Percentiles rank a stretch among this genome's conserved stretches.
Conservation (phyloP, 139 green algal species). For the Picochlorum sp. region DNA sequence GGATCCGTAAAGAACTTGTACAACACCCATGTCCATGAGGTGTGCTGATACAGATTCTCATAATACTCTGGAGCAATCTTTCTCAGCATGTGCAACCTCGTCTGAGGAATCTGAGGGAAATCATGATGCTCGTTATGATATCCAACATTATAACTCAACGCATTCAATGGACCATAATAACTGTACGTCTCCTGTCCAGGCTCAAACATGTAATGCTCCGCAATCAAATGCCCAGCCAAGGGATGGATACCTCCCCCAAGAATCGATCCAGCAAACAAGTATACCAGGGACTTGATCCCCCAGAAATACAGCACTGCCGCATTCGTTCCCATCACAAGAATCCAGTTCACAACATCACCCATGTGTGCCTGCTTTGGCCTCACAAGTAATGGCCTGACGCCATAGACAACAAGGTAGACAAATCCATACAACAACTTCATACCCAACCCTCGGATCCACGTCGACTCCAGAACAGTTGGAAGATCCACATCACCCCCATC, state of each 20-base stretch:
- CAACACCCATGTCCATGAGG: slow-evolving; percentile 53
- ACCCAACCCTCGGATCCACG: slow-evolving; percentile 17
- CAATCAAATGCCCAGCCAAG: slow-evolving; percentile 64
- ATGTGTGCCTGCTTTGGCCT: slow-evolving; percentile 40
- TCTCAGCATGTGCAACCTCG: slow-evolving; percentile 42
- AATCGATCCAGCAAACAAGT: slow-evolving; percentile 43
- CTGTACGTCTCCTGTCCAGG: slow-evolving; percentile 67
- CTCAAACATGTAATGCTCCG: slow-evolving; percentile 67
- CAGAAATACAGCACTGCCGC: slow-evolving; percentile 33
- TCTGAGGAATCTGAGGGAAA: slow-evolving; percentile 67
- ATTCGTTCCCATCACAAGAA: slow-evolving; percentile 37
- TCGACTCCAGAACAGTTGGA: slow-evolving; percentile 38
- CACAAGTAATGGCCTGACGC: slow-evolving; percentile 48
- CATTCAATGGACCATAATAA: slow-evolving; percentile 69
- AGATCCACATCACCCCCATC: slow-evolving; percentile 60
- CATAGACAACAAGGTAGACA: slow-evolving; percentile 58
- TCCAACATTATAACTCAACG: slow-evolving; percentile 64
- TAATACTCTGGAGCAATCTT: slow-evolving; percentile 67
- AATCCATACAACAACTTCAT: slow-evolving; percentile 36
- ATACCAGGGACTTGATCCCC: slow-evolving; percentile 45
- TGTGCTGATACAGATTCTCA: slow-evolving; percentile 44
- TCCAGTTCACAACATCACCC: slow-evolving; percentile 43
- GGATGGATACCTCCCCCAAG: slow-evolving; percentile 57
- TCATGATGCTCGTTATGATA: slow-evolving; percentile 81
- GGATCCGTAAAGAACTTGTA: slow-evolving; percentile 55